phyloP scores from a whole-genome alignment of 495 filamentous ascomycete genomes.

The Penicillium turbatum region DNA sequence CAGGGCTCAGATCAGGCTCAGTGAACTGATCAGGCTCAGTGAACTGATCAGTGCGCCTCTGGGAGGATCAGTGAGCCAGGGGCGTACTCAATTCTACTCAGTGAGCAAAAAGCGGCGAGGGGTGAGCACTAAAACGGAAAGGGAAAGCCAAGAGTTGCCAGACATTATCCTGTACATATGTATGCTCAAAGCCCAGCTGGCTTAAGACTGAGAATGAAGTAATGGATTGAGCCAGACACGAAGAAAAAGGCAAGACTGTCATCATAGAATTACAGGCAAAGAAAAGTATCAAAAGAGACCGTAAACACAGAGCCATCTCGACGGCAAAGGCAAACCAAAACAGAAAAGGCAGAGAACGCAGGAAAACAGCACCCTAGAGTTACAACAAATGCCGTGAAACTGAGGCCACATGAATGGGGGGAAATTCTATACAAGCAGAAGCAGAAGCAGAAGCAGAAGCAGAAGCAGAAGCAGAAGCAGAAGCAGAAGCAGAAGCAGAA shows the following conservation, averaged over 20 bases:
- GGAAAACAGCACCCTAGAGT: conserved; percentile 25
- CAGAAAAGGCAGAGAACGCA: conserved; percentile 5
- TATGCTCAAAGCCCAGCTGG: neutral
- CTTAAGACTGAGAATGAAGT: neutral
- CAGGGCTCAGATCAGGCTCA: too few species aligned
- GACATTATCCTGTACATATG: too few species aligned
- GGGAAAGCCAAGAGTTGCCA: conserved; percentile 8
- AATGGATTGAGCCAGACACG: conserved; percentile 16
- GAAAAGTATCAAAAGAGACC: conserved; percentile 15
- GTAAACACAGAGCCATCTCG: conserved; percentile 19
- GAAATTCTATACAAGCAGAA: conserved; percentile 29
- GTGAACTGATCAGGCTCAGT: too few species aligned
- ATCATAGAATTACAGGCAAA: conserved; percentile 41
- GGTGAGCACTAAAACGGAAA: conserved; percentile 35
- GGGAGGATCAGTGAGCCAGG: too few species aligned
- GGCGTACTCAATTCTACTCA: conserved; percentile 7
- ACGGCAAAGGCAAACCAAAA: conserved; percentile 13
- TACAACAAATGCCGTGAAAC: conserved; percentile 31
- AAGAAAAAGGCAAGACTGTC: conserved; percentile 29
- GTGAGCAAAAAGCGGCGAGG: conserved; percentile 31
- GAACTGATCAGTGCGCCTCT: too few species aligned
- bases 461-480: too few species aligned
- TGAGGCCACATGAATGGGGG: conserved; percentile 11
- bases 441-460: conserved; percentile 15
- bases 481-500: conserved; percentile 16